These are phyloP conservation scores for Chrysoporthe cubensis DNA, from an alignment of 2,329 filamentous ascomycete genomes.

Conservation along the genomic window DNA sequence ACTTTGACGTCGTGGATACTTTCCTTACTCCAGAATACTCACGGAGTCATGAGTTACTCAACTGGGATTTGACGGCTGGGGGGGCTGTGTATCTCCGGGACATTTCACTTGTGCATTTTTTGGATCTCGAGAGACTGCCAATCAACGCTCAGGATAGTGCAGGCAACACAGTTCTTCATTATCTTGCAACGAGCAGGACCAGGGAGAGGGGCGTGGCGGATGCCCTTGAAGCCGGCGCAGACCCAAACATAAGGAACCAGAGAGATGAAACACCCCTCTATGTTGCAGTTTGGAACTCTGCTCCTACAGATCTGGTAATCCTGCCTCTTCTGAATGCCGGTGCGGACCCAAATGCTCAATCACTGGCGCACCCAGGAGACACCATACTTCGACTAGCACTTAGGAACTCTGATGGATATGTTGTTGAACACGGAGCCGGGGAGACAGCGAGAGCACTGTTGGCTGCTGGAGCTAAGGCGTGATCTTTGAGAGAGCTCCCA, in stretches of 20 bases:
- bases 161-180: not conserved
- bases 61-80: no score
- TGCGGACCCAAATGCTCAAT: conserved; percentile 3
- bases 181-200: not conserved
- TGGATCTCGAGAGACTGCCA: not conserved
- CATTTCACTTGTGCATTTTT: no score
- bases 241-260: not conserved
- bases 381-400: not conserved
- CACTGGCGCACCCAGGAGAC: not conserved
- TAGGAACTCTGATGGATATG: not conserved
- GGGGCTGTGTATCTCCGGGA: no score
- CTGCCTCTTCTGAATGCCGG: not conserved
- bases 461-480: not conserved
- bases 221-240: not conserved
- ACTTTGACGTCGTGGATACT: not conserved
- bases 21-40: not conserved
- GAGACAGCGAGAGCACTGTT: not conserved
- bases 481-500: not conserved
- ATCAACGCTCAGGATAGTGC: not conserved
- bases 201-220: not conserved
- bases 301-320: not conserved
- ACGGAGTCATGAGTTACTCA: no score
- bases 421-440: not conserved
- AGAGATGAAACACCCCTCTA: not conserved
- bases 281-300: not conserved